These are phyloP conservation scores for Ceratobasidium sp. DNA, from an alignment of 1,284 basidiomycete genomes.

Conservation along the genomic window DNA sequence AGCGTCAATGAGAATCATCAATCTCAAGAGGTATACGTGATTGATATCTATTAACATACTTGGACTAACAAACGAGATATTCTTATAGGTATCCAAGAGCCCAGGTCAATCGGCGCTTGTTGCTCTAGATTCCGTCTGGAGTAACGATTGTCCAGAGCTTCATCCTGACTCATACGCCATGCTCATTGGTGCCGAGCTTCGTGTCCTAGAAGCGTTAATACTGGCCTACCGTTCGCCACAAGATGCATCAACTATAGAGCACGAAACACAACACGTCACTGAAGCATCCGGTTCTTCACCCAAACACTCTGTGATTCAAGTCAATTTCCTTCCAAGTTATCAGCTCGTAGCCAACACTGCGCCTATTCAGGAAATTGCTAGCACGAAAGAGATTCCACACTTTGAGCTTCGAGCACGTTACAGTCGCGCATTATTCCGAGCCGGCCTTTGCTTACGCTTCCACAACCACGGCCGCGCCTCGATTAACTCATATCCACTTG, in stretches of 20 bases:
- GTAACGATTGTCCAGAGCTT: background rate
- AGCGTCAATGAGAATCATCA: background rate
- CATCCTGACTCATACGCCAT: slow-evolving; percentile 7
- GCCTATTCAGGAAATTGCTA: background rate
- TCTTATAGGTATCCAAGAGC: no score
- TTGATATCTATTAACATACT: no score
- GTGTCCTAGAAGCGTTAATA: background rate
- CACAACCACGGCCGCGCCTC: background rate
- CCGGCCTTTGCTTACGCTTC: background rate
- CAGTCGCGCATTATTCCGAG: slow-evolving; percentile 16
- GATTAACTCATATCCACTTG: background rate
- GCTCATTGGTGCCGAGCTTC: slow-evolving; percentile 6
- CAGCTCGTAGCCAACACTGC: background rate
- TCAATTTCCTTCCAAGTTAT: background rate
- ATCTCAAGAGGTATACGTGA: background rate
- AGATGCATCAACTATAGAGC: background rate
- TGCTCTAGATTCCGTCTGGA: slow-evolving; percentile 10
- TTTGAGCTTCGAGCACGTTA: slow-evolving; percentile 29
- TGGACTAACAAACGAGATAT: background rate
- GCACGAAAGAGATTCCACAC: background rate
- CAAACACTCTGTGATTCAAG: background rate
- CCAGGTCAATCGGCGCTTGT: background rate
- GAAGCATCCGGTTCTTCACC: background rate
- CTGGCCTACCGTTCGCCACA: background rate
- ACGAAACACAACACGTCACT: no score